These are phyloP conservation scores for Cladophialophora bantiana DNA, from an alignment of 2,329 filamentous ascomycete species.

Conservation along the genomic window DNA sequence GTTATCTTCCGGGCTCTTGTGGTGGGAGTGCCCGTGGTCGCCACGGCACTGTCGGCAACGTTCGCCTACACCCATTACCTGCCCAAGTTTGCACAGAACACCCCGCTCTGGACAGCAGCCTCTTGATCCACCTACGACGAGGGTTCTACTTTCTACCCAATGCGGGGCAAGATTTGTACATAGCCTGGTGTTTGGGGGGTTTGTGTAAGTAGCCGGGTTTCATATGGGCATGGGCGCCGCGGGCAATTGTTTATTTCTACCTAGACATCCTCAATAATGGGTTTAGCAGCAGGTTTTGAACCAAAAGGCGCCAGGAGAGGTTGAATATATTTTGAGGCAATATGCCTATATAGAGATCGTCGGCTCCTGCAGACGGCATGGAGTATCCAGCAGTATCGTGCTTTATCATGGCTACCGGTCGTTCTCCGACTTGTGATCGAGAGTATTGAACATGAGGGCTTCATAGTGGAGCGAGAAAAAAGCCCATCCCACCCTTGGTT, in stretches of 20 bases:
- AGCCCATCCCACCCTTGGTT: neutral
- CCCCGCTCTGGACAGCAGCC: slow-evolving; percentile 24
- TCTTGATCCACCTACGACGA: slow-evolving; percentile 13
- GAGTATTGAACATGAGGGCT: neutral
- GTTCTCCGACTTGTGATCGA: neutral
- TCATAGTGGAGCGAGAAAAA: neutral
- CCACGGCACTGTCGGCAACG: slow-evolving; percentile 51
- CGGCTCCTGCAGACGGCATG: slow-evolving; percentile 6
- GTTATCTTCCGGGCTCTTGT: slow-evolving; percentile 59
- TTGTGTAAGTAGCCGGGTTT: neutral
- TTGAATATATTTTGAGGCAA: neutral
- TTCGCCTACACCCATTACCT: slow-evolving; percentile 51
- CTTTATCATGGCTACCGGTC: slow-evolving; percentile 5
- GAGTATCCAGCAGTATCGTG: slow-evolving; percentile 5
- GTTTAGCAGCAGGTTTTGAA: neutral
- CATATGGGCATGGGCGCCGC: neutral
- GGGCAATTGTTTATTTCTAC: slow-evolving; percentile 7
- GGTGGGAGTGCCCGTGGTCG: slow-evolving; percentile 57
- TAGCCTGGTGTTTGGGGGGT: slow-evolving; percentile 23
- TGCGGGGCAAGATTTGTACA: slow-evolving; percentile 24
- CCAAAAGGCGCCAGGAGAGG: neutral
- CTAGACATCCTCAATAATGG: slow-evolving; percentile 10
- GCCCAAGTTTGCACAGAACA: slow-evolving; percentile 25
- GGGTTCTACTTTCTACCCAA: neutral
- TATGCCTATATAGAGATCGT: slow-evolving; percentile 2